Base-by-base conservation (phyloP, 2,329 filamentous ascomycete genomes). In the Periconia sp. region DNA sequence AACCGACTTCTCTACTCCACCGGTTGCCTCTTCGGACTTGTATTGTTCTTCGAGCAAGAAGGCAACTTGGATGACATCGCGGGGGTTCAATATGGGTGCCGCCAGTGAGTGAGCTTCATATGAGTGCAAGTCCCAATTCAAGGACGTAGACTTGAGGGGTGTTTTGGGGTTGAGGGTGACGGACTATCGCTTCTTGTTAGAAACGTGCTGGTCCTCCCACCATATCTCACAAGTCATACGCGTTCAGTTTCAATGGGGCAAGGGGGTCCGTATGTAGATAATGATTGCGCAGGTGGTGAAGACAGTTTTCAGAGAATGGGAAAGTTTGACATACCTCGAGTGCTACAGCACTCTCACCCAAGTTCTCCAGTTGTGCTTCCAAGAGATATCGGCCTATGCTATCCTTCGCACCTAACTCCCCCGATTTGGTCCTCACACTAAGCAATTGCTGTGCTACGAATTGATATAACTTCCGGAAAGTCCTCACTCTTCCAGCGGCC, bases 331-430 rank as follows among this genome's bases (percentile, higher is more conserved):
- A 62, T 65, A 84, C 81, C 74, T 96, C 90, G 48, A 99, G 81
- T 67, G 90, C 85, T 60, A 97, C 88, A 5, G 86, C 80, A 43
- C 87, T 87, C 70, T 97, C 92, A 45, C 91, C 91, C 68, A 92
- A 90, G 74, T 97, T 99, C 78, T 99, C 94, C 54, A 99, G 76
- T 77, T 99, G 94, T 23, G 93, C 94, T 74, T 99, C 94, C 47
- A 99, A 80, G 14, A 91, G 86, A 83, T 91, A 96, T 52, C 74
- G 73, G 42, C 76, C 63, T 42, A 74, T 63, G 37, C 71, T 73
- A 18, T 77, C 75, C 47, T 71, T 76, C 11, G 76, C 64, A 41
- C 81, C 68, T 52, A 91, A 69, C 48, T 86, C 81, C 3, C 89
- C 90, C 2, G 91, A 85, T 73, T 97, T 99, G 1, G 93, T 97